Evolutionary conservation across 306 rosid species (phyloP).

Genomic region (Citrullus amarus): DNA sequence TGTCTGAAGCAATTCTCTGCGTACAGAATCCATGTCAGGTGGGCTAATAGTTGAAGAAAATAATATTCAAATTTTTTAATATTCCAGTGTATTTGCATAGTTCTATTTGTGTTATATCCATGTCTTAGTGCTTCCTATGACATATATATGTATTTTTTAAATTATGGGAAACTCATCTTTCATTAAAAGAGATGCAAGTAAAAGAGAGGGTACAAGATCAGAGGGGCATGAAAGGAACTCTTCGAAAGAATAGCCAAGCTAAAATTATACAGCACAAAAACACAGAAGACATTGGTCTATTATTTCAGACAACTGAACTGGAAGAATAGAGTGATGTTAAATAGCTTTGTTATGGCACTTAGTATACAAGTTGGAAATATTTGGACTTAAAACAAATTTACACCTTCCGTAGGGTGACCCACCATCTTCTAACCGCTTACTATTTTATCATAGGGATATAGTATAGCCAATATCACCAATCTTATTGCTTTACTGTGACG

Average conservation of each 20-base stretch:
- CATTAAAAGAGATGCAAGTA: background rate
- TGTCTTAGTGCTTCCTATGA: background rate
- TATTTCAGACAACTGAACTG: background rate
- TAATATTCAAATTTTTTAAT: background rate
- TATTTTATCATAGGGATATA: background rate
- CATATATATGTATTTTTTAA: background rate
- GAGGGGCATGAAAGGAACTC: background rate
- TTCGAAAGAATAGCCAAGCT: background rate
- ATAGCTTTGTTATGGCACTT: background rate
- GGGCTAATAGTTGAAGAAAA: constrained; percentile 14
- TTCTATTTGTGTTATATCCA: background rate
- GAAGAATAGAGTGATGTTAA: background rate
- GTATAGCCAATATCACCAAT: background rate
- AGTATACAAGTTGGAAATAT: background rate
- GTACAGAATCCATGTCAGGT: constrained; percentile 48
- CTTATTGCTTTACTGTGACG: background rate
- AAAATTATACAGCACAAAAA: background rate
- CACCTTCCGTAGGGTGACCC: background rate
- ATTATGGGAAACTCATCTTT: background rate
- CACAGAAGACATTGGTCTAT: background rate
- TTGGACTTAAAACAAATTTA: background rate
- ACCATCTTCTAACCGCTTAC: background rate
- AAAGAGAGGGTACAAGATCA: background rate
- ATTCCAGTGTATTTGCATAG: background rate
- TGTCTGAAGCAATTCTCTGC: constrained; percentile 39